Percentiles rank a stretch among this genome's conserved stretches.
These are phyloP conservation scores for Corchorus olitorius DNA, from an alignment of 345 rosid species.

Conservation along the genomic window DNA sequence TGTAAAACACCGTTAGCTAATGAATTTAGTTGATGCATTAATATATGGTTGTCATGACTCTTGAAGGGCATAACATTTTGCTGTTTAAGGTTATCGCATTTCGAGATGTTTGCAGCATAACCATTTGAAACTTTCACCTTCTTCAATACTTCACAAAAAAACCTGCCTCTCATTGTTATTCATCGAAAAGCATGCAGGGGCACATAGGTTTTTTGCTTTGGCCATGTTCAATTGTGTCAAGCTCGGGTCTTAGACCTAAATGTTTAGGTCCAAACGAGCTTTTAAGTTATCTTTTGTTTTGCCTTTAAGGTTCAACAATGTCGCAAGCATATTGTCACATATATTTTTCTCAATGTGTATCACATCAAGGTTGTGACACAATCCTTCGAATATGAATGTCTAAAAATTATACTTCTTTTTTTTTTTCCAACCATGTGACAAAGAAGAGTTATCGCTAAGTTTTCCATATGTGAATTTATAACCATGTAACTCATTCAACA, in stretches of 20 bases:
- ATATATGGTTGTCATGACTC: background rate
- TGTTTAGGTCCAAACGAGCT: background rate
- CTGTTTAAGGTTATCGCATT: background rate
- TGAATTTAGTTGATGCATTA: background rate
- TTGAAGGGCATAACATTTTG: background rate
- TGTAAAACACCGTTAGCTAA: background rate
- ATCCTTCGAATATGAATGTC: background rate
- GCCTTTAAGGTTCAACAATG: background rate
- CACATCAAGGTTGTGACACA: background rate
- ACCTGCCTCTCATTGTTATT: background rate
- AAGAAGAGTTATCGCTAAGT: no score
- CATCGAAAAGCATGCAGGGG: background rate
- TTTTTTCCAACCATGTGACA: background rate
- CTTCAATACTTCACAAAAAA: background rate
- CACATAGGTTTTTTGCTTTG: background rate
- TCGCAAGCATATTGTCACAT: background rate
- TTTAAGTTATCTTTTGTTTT: background rate
- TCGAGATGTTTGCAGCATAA: background rate
- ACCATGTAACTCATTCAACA: no score
- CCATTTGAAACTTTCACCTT: background rate
- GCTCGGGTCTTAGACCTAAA: background rate
- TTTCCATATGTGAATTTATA: no score
- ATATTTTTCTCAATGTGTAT: background rate
- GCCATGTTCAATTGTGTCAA: background rate
- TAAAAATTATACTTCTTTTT: background rate